Percentiles rank a stretch among this genome's conserved stretches.
These are phyloP conservation scores for Penicillium aurantiogriseum DNA, from an alignment of 2,329 filamentous ascomycete species.

Conservation along the genomic window DNA sequence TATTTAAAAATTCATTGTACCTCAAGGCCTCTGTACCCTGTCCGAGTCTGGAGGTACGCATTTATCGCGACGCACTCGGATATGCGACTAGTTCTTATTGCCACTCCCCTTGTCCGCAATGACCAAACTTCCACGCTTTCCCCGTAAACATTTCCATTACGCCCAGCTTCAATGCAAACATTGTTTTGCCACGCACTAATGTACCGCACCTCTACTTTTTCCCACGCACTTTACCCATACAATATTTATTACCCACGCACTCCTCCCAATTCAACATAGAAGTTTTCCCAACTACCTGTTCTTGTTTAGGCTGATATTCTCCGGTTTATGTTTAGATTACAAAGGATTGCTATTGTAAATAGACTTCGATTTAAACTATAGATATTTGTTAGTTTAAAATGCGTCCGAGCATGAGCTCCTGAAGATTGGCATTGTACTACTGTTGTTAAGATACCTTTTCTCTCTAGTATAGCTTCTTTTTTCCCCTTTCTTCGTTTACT, in stretches of 20 bases:
- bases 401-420: background rate
- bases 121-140: background rate
- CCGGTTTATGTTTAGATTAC: background rate
- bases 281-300: background rate
- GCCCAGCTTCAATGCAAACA: background rate
- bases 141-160: background rate
- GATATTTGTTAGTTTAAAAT: background rate
- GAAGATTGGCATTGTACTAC: background rate
- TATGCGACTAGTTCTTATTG: accelerated
- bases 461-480: background rate
- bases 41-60: background rate
- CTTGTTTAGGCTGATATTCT: background rate
- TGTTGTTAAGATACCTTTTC: background rate
- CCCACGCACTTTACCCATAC: background rate
- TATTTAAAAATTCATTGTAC: background rate
- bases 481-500: background rate
- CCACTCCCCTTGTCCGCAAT: background rate
- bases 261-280: background rate
- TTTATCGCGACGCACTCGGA: background rate
- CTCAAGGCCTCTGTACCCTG: background rate
- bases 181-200: background rate
- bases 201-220: accelerated
- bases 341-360: background rate
- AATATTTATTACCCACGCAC: background rate
- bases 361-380: background rate